Base-by-base conservation (phyloP, 2,329 filamentous ascomycete species). In the Hymenoscyphus occultus region DNA sequence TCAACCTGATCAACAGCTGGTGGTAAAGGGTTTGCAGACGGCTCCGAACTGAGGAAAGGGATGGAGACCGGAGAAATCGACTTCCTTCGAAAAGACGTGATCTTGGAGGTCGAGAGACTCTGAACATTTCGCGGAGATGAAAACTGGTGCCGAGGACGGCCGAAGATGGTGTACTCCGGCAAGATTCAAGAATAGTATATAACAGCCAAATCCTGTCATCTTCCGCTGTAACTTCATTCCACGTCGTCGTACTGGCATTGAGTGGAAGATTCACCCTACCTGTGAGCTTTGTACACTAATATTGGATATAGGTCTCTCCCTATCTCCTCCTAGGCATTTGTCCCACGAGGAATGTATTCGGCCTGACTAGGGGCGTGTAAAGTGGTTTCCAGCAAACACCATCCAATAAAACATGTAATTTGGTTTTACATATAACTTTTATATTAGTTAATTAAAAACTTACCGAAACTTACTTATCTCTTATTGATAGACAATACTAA, bases 171-270 rank as follows among this genome's bases (percentile, higher is more conserved):
- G 45, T 22, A 51, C 28, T 51, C 45, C 6, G 2, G 45, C 45
- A 16, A 96, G n/a, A n/a, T n/a, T n/a, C n/a, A n/a, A n/a, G n/a
- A n/a, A n/a, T n/a, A n/a, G n/a, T n/a, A n/a, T n/a, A n/a, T n/a
- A n/a, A n/a, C n/a, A 90, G 94, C 79, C 90, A 70, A 94, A 97
- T 77, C 94, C 93, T 13, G 92, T 97, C 78, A 95, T 97, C 77
- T 97, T 97, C 83, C 89, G 94, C 70, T 97, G 92, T 85, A 96
- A 96, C 74, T 81, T 84, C 5, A 60, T 22, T 60, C 42, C 64
- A 14, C 90, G 93, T 76, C 90, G 93, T 80, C 87, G 91, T 70
- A 93, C 90, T 1, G 90, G 90, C 31, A 84, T 81, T 65, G 86
- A 82, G 69, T 93, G 90, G 89, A 93, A 92, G n/a, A 51, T 28